phyloP scores from a whole-genome alignment of 192 early-diverging fungal species.

The Coemansia reversa region DNA sequence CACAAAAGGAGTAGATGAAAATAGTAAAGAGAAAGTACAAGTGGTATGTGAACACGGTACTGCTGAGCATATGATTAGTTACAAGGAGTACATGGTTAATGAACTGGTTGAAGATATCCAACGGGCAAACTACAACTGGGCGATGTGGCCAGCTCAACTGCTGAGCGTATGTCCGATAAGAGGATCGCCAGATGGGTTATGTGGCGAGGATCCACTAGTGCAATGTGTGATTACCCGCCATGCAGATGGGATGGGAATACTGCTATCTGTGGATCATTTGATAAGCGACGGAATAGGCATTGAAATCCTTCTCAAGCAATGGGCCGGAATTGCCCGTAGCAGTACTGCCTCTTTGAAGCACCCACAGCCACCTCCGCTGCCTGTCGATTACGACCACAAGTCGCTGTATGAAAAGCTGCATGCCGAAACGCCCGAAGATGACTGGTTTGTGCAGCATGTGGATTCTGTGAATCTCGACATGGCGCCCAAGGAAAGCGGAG shows the following conservation, averaged over 20 bases:
- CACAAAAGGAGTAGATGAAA: not conserved
- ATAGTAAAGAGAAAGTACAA: not conserved
- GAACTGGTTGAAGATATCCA: constrained; percentile 19
- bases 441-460: constrained; percentile 32
- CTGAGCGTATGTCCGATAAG: constrained; percentile 22
- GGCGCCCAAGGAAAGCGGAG: not conserved
- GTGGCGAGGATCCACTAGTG: constrained; percentile 14
- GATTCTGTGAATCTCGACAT: constrained; percentile 10
- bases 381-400: constrained; percentile 32
- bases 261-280: constrained; percentile 44
- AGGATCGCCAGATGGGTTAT: not conserved
- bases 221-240: constrained; percentile 39
- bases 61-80: constrained; percentile 8
- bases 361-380: not conserved
- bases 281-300: constrained; percentile 39
- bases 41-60: constrained; percentile 13
- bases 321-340: constrained; percentile 15
- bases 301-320: constrained; percentile 33
- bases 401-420: constrained; percentile 17
- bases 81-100: constrained; percentile 17
- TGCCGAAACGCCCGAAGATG: not conserved
- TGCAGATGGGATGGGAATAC: constrained; percentile 34
- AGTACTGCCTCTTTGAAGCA: not conserved
- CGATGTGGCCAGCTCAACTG: constrained; percentile 24
- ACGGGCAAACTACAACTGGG: constrained; percentile 23